These are phyloP conservation scores for Glonium stellatum DNA, from an alignment of 495 filamentous ascomycete genomes.

Conservation along the genomic window DNA sequence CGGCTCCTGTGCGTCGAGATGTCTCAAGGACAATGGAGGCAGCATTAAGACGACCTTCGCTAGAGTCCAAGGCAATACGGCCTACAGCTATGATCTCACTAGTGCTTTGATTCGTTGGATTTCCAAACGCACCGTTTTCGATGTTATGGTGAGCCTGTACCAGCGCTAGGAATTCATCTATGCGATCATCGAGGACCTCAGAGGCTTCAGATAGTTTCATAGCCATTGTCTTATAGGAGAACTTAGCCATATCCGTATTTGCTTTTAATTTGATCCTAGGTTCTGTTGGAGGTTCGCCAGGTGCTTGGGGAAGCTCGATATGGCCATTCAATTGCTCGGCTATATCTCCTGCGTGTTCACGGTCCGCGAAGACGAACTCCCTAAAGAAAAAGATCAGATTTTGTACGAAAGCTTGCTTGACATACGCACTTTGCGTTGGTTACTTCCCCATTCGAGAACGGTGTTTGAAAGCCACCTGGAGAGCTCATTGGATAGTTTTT, in stretches of 20 bases:
- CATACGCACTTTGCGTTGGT: constrained; percentile 22
- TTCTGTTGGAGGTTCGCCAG: constrained; percentile 60
- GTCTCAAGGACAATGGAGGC: constrained; percentile 83
- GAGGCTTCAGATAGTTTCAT: constrained; percentile 91
- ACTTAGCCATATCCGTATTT: constrained; percentile 80
- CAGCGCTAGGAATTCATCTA: constrained; percentile 72
- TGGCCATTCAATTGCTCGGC: constrained; percentile 77
- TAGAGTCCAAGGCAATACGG: constrained; percentile 77
- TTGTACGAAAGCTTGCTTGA: constrained; percentile 9
- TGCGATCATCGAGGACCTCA: constrained; percentile 87
- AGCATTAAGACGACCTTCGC: constrained; percentile 74
- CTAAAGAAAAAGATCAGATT: constrained; percentile 33
- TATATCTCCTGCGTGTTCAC: constrained; percentile 69
- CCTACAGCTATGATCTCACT: constrained; percentile 85
- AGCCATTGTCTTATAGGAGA: constrained; percentile 84
- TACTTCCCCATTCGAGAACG: constrained; percentile 10
- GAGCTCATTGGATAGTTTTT: constrained; percentile 43
- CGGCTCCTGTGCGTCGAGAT: constrained; percentile 76
- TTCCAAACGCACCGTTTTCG: constrained; percentile 78
- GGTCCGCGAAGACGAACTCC: constrained; percentile 57
- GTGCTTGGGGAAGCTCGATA: constrained; percentile 45
- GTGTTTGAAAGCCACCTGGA: constrained; percentile 36
- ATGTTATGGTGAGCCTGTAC: constrained; percentile 69
- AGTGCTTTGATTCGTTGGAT: constrained; percentile 73
- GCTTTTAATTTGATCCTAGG: constrained; percentile 73